Evolutionary conservation across 495 filamentous ascomycete species (phyloP).

Genomic region (Chlorociboria aeruginascens): DNA sequence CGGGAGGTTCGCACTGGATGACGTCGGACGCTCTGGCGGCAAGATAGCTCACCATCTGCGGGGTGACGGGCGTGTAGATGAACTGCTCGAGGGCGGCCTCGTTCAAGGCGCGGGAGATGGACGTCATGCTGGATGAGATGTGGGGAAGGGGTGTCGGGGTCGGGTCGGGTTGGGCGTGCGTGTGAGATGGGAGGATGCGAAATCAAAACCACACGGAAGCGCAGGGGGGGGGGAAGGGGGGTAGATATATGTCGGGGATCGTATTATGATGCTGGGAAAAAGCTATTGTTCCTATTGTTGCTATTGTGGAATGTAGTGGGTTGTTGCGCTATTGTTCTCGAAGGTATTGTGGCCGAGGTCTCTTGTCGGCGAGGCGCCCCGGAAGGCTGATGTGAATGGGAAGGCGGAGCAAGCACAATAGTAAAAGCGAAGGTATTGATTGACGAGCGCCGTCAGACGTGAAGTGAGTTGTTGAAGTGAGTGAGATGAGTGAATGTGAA

Average conservation of each 20-base stretch:
- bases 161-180: background rate
- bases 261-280: too few species aligned
- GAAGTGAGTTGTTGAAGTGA: too few species aligned
- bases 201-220: slow-evolving; percentile 1
- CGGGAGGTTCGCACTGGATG: slow-evolving; percentile 83
- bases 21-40: slow-evolving; percentile 72
- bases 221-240: too few species aligned
- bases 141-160: too few species aligned
- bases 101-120: slow-evolving; percentile 30
- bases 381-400: background rate
- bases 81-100: slow-evolving; percentile 82
- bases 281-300: too few species aligned
- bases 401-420: background rate
- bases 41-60: slow-evolving; percentile 77
- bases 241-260: background rate
- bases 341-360: background rate
- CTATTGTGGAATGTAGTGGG: too few species aligned
- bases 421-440: background rate
- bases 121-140: slow-evolving; percentile 13
- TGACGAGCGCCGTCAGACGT: too few species aligned
- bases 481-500: background rate
- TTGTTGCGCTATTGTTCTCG: background rate
- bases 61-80: slow-evolving; percentile 66
- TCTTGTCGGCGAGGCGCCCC: background rate
- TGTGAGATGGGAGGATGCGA: background rate